These are phyloP conservation scores for Linnemannia hyalina DNA, from an alignment of 192 early-diverging fungal genomes.

Conservation along the genomic window DNA sequence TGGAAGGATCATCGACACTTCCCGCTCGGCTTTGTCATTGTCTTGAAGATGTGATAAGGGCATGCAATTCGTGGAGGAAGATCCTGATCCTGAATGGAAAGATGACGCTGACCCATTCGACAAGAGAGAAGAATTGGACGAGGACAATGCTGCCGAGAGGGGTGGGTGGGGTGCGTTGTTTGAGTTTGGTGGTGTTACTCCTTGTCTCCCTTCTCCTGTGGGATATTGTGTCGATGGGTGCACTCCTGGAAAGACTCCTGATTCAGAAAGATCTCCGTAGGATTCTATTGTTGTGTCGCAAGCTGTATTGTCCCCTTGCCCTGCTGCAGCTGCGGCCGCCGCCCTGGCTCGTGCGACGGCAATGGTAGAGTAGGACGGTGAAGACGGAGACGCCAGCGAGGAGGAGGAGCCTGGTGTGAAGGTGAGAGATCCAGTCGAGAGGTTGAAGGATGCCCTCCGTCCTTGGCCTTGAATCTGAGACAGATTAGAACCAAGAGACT, in stretches of 20 bases:
- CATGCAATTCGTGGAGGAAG: constrained; percentile 3
- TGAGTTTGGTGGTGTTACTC: not conserved
- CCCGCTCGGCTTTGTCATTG: constrained; percentile 40
- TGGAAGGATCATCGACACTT: constrained; percentile 67
- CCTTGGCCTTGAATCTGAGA: not conserved
- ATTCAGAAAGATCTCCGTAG: constrained; percentile 14
- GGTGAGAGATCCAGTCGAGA: constrained; percentile 34
- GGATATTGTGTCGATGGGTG: constrained; percentile 3
- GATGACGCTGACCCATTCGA: constrained; percentile 26
- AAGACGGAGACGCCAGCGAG: constrained; percentile 46
- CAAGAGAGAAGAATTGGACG: constrained; percentile 29
- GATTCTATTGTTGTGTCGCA: not conserved
- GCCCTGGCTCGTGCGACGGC: constrained; percentile 51
- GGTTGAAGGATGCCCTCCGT: constrained; percentile 30
- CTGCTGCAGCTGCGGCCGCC: constrained; percentile 18
- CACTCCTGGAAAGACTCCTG: constrained; percentile 42
- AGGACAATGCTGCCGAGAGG: constrained; percentile 14
- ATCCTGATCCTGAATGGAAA: not conserved
- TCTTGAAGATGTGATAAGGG: constrained; percentile 40
- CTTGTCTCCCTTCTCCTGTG: not conserved
- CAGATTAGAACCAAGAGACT: constrained; percentile 27
- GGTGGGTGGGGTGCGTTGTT: constrained; percentile 7
- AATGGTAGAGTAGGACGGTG: constrained; percentile 54
- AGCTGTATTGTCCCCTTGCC: constrained; percentile 2
- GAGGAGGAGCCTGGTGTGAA: constrained; percentile 18